Percentiles rank a stretch among this genome's conserved stretches.
phyloP scores from a whole-genome alignment of 805 yeast species.

The Saturnispora dispora region DNA sequence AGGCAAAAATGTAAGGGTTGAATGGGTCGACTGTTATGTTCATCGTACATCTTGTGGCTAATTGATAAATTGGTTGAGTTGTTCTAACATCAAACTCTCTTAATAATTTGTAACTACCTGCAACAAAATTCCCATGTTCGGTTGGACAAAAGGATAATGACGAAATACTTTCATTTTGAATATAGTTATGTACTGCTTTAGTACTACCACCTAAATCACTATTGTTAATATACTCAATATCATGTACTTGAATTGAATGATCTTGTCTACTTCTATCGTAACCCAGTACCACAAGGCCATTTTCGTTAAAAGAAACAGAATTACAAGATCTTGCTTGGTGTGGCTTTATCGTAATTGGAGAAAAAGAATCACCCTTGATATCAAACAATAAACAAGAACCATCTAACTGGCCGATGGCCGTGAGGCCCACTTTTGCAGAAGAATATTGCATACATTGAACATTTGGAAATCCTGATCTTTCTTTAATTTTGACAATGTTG shows the following conservation, averaged over 20 bases:
- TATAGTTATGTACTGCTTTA: conserved; percentile 43
- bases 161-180: conserved; percentile 67
- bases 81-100: conserved; percentile 70
- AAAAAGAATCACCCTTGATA: conserved; percentile 28
- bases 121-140: conserved; percentile 44
- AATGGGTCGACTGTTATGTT: conserved; percentile 64
- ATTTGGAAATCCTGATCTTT: conserved; percentile 55
- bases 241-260: conserved; percentile 72
- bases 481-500: conserved; percentile 41
- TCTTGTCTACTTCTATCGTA: conserved; percentile 72
- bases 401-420: conserved; percentile 66
- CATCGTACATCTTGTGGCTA: conserved; percentile 64
- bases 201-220: conserved; percentile 44
- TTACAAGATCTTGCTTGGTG: conserved; percentile 70
- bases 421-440: conserved; percentile 42
- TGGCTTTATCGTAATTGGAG: conserved; percentile 39
- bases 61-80: conserved; percentile 57
- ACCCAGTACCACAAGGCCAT: conserved; percentile 65
- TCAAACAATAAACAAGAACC: conserved; percentile 61
- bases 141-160: conserved; percentile 61
- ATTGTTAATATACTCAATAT: conserved; percentile 29
- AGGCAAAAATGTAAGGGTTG: conserved; percentile 56
- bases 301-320: conserved; percentile 56
- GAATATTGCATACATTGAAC: conserved; percentile 64
- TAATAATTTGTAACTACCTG: conserved; percentile 68